Percentiles rank a stretch among this genome's conserved stretches.
phyloP scores from a whole-genome alignment of 495 filamentous ascomycete species.

The Daldinia childiae region DNA sequence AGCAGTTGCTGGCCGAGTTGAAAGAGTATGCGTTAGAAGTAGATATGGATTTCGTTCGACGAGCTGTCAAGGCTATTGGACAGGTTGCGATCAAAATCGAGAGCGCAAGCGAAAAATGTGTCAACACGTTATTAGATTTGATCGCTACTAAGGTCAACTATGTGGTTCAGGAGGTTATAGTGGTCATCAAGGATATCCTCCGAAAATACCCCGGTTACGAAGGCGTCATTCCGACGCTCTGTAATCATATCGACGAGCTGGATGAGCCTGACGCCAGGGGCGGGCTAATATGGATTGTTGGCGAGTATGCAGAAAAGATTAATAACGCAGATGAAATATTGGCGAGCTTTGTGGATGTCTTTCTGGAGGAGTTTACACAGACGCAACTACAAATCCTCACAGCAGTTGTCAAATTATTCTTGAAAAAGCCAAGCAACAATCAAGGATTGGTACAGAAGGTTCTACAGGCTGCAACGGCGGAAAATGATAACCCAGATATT shows the following conservation, averaged over 20 bases:
- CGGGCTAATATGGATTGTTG: slow-evolving; percentile 97
- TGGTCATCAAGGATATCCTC: slow-evolving; percentile 99
- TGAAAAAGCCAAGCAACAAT: slow-evolving; percentile 89
- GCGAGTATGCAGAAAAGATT: slow-evolving; percentile 98
- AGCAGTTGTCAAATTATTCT: slow-evolving; percentile 94
- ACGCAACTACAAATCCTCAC: slow-evolving; percentile 96
- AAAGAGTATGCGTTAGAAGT: slow-evolving; percentile 98
- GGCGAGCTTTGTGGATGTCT: slow-evolving; percentile 85
- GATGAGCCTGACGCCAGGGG: slow-evolving; percentile 94
- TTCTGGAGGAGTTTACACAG: slow-evolving; percentile 93
- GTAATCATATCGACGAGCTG: slow-evolving; percentile 95
- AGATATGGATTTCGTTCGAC: slow-evolving; percentile 97
- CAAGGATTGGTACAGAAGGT: slow-evolving; percentile 94
- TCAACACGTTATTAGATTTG: slow-evolving; percentile 90
- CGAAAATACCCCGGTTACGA: slow-evolving; percentile 98
- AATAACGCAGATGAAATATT: slow-evolving; percentile 94
- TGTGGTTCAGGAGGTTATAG: slow-evolving; percentile 96
- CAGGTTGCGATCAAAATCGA: slow-evolving; percentile 99
- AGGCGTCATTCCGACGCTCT: slow-evolving; percentile 94
- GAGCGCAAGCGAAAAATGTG: slow-evolving; percentile 89
- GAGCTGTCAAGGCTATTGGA: slow-evolving; percentile 93
- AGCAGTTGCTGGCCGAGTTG: slow-evolving; percentile 91
- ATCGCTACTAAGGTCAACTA: slow-evolving; percentile 99
- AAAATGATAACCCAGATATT: slow-evolving; percentile 97
- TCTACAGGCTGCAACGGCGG: slow-evolving; percentile 87